These are phyloP conservation scores for Rhododendron griersonianum DNA, from an alignment of 148 eudicot species.

Conservation along the genomic window DNA sequence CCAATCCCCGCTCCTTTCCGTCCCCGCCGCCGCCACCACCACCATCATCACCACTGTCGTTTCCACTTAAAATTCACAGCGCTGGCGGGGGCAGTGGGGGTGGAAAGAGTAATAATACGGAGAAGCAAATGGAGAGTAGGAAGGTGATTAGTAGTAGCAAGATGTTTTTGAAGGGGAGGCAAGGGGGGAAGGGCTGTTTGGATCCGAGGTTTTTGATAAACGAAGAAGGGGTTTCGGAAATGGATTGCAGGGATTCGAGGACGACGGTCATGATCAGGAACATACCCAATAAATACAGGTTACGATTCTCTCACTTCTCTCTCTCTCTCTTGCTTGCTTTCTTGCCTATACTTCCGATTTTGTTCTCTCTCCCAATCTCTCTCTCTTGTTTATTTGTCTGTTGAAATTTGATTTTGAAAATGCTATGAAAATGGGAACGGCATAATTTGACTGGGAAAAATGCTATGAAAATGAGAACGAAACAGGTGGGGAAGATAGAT, in stretches of 20 bases:
- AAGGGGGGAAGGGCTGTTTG: constrained; percentile 26
- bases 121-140: background rate
- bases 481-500: no score
- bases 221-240: constrained; percentile 49
- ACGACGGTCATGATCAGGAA: constrained; percentile 96
- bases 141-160: background rate
- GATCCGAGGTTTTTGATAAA: constrained; percentile 76
- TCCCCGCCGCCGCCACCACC: no score
- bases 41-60: background rate
- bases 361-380: no score
- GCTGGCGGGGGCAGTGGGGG: no score
- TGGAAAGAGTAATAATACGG: background rate
- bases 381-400: no score
- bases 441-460: no score
- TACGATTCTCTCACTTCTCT: background rate
- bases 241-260: constrained; percentile 53
- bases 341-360: background rate
- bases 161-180: constrained; percentile 41
- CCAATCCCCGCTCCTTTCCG: no score
- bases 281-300: constrained; percentile 99
- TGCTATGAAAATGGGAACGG: no score
- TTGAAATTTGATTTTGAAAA: no score
- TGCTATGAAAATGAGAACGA: no score
- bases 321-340: background rate
- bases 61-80: background rate